Evolutionary conservation across 2,329 filamentous ascomycete genomes (phyloP).

Genomic region (Fusarium nygamai): DNA sequence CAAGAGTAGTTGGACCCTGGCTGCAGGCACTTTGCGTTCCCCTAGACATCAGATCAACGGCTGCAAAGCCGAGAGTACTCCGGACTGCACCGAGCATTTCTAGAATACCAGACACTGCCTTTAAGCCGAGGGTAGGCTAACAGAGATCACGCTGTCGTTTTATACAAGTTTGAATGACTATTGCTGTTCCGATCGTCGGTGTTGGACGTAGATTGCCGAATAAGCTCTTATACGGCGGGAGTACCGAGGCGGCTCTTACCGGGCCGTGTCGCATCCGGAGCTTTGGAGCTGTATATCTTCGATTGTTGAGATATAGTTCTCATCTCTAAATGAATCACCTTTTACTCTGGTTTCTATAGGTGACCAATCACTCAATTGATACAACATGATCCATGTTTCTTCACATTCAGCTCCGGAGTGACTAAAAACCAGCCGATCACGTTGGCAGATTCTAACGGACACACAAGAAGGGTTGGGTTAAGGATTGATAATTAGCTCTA

Average conservation of each 20-base stretch:
- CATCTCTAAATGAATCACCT: too few species aligned
- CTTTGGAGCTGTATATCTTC: background rate
- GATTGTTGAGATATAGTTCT: background rate
- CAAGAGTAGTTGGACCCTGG: background rate
- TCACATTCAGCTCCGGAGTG: background rate
- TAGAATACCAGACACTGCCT: background rate
- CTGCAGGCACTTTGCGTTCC: too few species aligned
- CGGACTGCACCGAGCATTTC: background rate
- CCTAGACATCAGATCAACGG: background rate
- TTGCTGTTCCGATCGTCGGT: constrained; percentile 11
- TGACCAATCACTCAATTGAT: background rate
- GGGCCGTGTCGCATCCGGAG: background rate
- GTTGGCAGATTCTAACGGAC: background rate
- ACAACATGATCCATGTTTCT: background rate
- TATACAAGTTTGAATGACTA: background rate
- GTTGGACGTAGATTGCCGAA: constrained; percentile 5
- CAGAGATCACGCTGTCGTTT: background rate
- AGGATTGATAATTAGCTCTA: background rate
- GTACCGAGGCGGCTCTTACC: constrained; percentile 14
- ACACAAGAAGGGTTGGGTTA: background rate
- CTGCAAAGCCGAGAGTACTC: background rate
- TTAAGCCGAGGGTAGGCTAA: background rate
- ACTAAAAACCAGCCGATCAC: background rate
- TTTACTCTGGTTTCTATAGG: background rate
- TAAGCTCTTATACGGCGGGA: background rate